These are phyloP conservation scores for Schizophyllum commune DNA, from an alignment of 1,284 basidiomycete genomes.

Conservation along the genomic window DNA sequence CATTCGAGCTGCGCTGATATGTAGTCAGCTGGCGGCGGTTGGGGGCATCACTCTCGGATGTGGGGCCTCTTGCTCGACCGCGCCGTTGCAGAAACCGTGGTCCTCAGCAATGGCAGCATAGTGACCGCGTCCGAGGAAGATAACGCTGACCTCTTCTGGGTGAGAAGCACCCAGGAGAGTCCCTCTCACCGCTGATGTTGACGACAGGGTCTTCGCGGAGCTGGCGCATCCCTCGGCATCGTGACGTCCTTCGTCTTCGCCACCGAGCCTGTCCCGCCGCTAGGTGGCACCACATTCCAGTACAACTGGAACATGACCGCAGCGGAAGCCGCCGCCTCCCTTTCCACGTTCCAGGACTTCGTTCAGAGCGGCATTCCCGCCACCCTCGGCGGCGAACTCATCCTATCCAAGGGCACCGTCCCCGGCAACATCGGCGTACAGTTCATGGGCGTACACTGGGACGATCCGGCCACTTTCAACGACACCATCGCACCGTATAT, in stretches of 20 bases:
- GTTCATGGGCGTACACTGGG: constrained; percentile 5
- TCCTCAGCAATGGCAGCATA: constrained; percentile 23
- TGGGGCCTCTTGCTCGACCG: constrained; percentile 23
- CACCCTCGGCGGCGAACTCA: constrained; percentile 4
- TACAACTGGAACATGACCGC: constrained; percentile 6
- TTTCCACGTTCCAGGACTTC: constrained; percentile 21
- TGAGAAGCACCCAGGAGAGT: constrained; percentile 3
- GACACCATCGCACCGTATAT: background rate
- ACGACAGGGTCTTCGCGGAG: constrained; percentile 22
- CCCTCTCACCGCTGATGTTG: background rate
- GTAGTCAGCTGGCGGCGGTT: constrained; percentile 15
- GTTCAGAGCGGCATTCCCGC: constrained; percentile 12
- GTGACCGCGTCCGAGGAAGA: constrained; percentile 16
- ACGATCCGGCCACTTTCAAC: constrained; percentile 1
- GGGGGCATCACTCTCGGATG: constrained; percentile 18
- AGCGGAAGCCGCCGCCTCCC: constrained; percentile 8
- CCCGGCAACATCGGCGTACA: background rate
- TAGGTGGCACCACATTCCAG: constrained; percentile 15
- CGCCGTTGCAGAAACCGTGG: constrained; percentile 17
- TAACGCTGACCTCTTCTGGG: constrained; percentile 25
- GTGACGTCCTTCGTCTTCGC: constrained; percentile 20
- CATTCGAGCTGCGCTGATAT: background rate
- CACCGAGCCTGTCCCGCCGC: constrained; percentile 18
- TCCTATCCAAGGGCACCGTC: background rate
- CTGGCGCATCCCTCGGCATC: constrained; percentile 25